Percentiles rank a stretch among this genome's conserved stretches.
Conservation (phyloP, 1,139 yeast genomes). For the Lodderomyces theae region DNA sequence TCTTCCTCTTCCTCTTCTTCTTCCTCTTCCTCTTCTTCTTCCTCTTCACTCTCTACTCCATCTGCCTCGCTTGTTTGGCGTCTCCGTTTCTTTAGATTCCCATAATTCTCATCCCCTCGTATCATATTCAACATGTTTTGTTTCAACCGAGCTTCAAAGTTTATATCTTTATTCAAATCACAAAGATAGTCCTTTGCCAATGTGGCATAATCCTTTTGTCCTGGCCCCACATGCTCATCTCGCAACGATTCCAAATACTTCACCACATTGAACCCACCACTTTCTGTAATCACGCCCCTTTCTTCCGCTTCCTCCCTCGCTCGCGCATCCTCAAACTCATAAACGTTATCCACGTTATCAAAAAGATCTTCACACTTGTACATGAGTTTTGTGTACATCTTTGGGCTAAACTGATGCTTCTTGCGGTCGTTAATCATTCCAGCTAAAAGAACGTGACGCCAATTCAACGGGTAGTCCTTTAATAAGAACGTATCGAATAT, state of each 20-base stretch:
- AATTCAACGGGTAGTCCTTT: conserved; percentile 12
- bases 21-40: not conserved
- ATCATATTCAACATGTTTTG: conserved; percentile 9
- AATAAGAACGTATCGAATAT: conserved; percentile 2
- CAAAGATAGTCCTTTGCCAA: conserved; percentile 6
- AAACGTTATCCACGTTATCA: conserved; percentile 20
- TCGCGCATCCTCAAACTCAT: conserved; percentile 22
- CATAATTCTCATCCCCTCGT: conserved; percentile 11
- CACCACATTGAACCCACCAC: conserved; percentile 18
- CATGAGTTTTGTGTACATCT: conserved; percentile 16
- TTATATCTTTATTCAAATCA: not conserved
- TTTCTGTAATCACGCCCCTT: conserved; percentile 10
- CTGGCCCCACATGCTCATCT: conserved; percentile 3
- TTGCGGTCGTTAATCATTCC: conserved; percentile 1
- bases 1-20: too few relatives aligned
- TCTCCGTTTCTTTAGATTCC: too few relatives aligned
- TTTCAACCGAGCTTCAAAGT: conserved; percentile 2
- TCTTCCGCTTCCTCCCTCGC: conserved; percentile 8
- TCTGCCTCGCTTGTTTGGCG: conserved; percentile 1
- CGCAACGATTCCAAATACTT: conserved; percentile 16
- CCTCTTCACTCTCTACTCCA: not conserved
- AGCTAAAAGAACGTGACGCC: conserved; percentile 25
- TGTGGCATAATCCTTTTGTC: conserved; percentile 6
- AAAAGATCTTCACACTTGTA: conserved; percentile 24
- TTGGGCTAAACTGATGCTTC: conserved; percentile 1